Evolutionary conservation across 352 stramenopile genomes (phyloP), one percentile per base, ranked within the genome.

Genomic region (Phytophthora melonis): DNA sequence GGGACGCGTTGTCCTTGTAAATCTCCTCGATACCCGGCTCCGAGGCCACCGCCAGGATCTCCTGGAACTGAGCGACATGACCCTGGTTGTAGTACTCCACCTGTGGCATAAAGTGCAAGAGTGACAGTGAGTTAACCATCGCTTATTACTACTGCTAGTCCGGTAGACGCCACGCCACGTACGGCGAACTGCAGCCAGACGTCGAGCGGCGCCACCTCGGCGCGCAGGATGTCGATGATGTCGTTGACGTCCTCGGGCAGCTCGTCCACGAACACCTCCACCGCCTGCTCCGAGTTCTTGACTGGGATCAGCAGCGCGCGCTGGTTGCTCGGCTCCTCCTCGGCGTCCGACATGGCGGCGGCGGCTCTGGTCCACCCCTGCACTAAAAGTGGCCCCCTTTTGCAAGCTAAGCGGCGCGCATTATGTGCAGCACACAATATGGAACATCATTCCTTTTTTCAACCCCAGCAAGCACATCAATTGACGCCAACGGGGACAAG

Each of bases 111-210:
- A 45, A 60, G 55, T 61, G 21, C 43, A 64, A 3, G 10, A 62
- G 3, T 56, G 52, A n/a, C 13, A 53, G 32, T 63, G 8, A 16
- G 19, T 34, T 11, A 19, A 27, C 18, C 39, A 23, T 25, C 36
- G 8, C 13, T 34, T n/a, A 11, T 7, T 30, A 19, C 27, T 3
- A 59, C 54, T 8, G 21, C 23, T 10, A n/a, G 21, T 8, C 6
- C 18, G 14, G n/a, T 11, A 19, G 49, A 23, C 2, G 7, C 30
- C 25, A 78, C 2, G 7, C 30, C 25, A 78, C 88, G 72, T 77
- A 95, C 91, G 41, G 93, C 93, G 74, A 98, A 96, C 62, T 95
- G 86, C 57, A 98, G 84, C 93, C 93, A 98, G 27, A 98, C 91
- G 68, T 97, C 83, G 54, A 98, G 82, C 65, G 93, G 92, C 69